Base-by-base conservation (phyloP, 768 basidiomycete genomes). In the Dendrothele bispora region DNA sequence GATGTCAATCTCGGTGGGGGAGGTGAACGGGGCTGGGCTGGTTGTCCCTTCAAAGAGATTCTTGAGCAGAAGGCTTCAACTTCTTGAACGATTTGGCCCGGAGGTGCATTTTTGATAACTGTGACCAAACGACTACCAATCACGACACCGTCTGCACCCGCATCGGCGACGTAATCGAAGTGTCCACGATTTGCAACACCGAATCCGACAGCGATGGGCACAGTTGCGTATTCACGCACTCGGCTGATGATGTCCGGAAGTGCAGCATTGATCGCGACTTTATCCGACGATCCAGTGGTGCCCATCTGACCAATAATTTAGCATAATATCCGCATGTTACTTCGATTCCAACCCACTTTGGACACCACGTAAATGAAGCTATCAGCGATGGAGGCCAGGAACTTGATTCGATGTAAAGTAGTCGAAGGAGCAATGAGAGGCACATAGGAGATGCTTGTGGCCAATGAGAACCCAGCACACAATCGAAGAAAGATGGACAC, bases 321-420 rank as follows among this genome's bases (percentile, higher is more conserved):
- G 43, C 40, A n/a, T 39, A 20, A 32, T n/a, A 20, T 22, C 41
- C 22, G 21, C n/a, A 36, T 30, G 38, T 38, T 37, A 7, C 52
- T 26, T 18, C 18, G 41, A 34, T 7, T 3, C 21, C 18, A 17
- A 54, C 68, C 30, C 57, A 89, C 93, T 75, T 92, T 95, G 39
- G 95, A 97, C n/a, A 98, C 95, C 39, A 99, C 84, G 64, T 99
- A 99, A 53, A 99, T 92, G 75, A 99, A 98, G 2, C 87, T 85
- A 65, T 99, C 97, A 15, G 97, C 95, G 56, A 99, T 98, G 7
- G 86, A 83, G 2, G 91, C 73, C 32, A 99, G 78, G 71, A 97
- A 97, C 57, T 88, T 83, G 61, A 98, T 91, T 32, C 97, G 88
- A 43, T 82, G 72, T 37, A 90, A 72, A 25, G 87, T 85, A 1